Evolutionary conservation across 495 filamentous ascomycete genomes (phyloP).

Genomic region (Sordaria brevicollis): DNA sequence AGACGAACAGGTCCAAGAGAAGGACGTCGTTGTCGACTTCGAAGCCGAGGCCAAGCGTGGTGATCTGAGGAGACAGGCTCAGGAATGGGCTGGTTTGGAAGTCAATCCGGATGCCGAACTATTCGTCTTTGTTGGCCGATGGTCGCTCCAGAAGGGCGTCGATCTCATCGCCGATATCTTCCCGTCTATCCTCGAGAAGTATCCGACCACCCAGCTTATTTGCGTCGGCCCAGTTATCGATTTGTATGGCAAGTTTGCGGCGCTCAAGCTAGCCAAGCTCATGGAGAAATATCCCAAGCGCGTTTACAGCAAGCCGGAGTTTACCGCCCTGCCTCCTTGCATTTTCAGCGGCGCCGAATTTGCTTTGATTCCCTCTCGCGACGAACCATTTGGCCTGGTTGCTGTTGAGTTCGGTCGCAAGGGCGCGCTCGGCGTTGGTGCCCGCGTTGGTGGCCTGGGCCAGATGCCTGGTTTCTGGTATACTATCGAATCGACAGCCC

Average conservation of each 20-base stretch:
- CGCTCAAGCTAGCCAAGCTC: conserved; percentile 55
- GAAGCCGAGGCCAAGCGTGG: conserved; percentile 43
- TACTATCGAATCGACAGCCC: conserved; percentile 56
- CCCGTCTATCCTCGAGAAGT: conserved; percentile 53
- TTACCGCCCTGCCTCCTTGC: conserved; percentile 58
- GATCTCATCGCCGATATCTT: conserved; percentile 68
- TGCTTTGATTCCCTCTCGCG: conserved; percentile 64
- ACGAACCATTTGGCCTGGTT: conserved; percentile 71
- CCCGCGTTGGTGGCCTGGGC: conserved; percentile 55
- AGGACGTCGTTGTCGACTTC: conserved; percentile 42
- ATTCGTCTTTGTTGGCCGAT: conserved; percentile 65
- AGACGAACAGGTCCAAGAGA: conserved; percentile 24
- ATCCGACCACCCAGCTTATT: conserved; percentile 54
- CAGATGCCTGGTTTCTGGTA: conserved; percentile 70
- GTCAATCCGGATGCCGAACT: conserved; percentile 56
- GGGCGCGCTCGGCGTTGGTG: conserved; percentile 63
- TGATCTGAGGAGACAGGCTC: conserved; percentile 52
- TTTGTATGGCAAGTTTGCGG: conserved; percentile 65
- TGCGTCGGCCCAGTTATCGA: conserved; percentile 65
- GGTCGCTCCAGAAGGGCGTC: conserved; percentile 71
- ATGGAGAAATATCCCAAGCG: conserved; percentile 61
- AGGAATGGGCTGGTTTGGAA: conserved; percentile 62
- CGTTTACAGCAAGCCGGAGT: conserved; percentile 63
- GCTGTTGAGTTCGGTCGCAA: conserved; percentile 72
- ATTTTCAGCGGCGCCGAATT: conserved; percentile 71